Base-by-base conservation (phyloP, 1,139 yeast species). In the Taphrina sp. region DNA sequence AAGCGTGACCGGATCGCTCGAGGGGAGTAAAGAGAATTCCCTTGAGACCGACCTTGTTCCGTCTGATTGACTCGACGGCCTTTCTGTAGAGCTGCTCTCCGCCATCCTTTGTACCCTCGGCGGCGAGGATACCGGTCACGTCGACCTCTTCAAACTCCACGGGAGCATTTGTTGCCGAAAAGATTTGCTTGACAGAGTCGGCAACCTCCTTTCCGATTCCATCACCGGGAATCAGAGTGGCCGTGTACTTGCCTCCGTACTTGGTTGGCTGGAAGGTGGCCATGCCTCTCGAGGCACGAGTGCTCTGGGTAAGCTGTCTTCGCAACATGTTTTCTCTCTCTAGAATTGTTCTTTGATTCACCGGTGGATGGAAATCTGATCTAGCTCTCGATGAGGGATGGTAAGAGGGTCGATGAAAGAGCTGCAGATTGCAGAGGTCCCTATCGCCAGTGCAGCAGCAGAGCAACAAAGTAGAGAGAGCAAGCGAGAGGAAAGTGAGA, bases 181-280 rank as follows among this genome's bases (percentile, higher is more conserved):
- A 92, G 68, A 92, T 86, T 65, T 88, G 80, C 73, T 85, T 83
- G 62, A 92, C 98, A 35, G 96, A 85, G 72, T 86, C 94, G 60
- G 97, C 85, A 72, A 89, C 87, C 76, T 92, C 96, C 70, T 84
- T 85, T 73, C 98, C 98, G 64, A 90, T 85, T 80, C 98, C 98
- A 71, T 92, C 98, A 67, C 83, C 92, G 62, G 97, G 97, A 67
- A 92, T 85, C 71, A 92, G 44, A 5, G 66, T 63, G 23, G 63
- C 66, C n/a, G 65, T 64, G 78, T 80, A 90, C 71, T 83, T 84
- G 62, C 96, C 95, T 65, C 97, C 97, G 74, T 88, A 89, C 76
- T 88, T 86, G 78, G 86, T 86, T 67, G 95, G 95, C 67, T 84
- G 76, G 61, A 80, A 79, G 61, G 81, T 70, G 69, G 82, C 47